Evolutionary conservation across 164 flowering plant genomes (phyloP).

Genomic region (Saururus chinensis): DNA sequence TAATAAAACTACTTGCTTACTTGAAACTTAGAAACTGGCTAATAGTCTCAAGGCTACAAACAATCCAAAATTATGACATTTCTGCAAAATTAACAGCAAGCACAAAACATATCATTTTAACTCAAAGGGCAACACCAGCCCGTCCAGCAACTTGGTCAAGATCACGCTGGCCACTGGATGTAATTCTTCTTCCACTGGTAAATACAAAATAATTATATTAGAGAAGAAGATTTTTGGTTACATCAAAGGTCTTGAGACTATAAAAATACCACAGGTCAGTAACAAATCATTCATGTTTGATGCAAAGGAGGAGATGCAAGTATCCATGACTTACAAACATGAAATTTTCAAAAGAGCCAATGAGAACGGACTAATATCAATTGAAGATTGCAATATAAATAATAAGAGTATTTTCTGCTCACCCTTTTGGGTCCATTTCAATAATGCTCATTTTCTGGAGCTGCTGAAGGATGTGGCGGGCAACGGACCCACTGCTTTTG

Average conservation of each 20-base stretch:
- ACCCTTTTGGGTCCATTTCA: constrained; percentile 74
- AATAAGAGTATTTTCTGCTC: constrained; percentile 3
- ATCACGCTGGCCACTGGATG: constrained; percentile 49
- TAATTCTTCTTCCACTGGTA: constrained; percentile 47
- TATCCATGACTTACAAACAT: neutral
- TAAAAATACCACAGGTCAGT: neutral
- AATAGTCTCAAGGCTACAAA: too few species aligned
- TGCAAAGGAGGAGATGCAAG: neutral
- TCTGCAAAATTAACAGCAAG: neutral
- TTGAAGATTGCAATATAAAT: neutral
- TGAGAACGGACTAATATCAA: too few species aligned
- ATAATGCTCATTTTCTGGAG: constrained; percentile 60
- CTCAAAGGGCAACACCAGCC: constrained; percentile 6
- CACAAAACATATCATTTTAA: neutral
- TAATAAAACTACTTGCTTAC: too few species aligned
- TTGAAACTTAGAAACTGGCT: too few species aligned
- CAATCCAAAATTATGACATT: neutral
- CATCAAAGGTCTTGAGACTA: too few species aligned
- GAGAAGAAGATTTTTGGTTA: too few species aligned
- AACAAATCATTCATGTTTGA: neutral
- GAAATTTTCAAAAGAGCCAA: neutral
- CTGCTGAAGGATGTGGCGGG: constrained; percentile 82
- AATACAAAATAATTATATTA: constrained; percentile 2
- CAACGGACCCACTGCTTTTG: constrained; percentile 83
- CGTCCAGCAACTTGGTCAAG: constrained; percentile 69